Conservation (phyloP, 2,329 filamentous ascomycete genomes). For the Trichoderma cornu-damae region DNA sequence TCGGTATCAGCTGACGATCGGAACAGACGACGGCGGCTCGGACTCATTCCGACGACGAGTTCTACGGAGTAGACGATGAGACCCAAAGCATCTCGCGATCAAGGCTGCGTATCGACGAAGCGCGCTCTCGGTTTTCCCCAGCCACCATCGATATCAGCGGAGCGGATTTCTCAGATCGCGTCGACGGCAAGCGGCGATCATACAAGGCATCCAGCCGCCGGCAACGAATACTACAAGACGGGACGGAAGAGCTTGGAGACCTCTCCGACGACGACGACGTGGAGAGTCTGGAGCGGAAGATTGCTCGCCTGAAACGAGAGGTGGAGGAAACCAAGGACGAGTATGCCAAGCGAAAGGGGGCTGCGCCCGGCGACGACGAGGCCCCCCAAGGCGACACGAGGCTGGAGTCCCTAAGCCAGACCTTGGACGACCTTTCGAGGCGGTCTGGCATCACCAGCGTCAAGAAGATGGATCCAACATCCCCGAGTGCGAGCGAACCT, state of each 20-base stretch:
- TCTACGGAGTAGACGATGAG: conserved; percentile 59
- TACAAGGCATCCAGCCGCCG: conserved; percentile 71
- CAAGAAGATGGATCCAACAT: conserved; percentile 17
- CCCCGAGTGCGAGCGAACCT: conserved; percentile 24
- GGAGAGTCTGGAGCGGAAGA: conserved; percentile 70
- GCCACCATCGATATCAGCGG: conserved; percentile 69
- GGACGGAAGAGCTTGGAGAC: conserved; percentile 64
- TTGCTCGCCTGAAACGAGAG: conserved; percentile 78
- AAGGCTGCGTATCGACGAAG: conserved; percentile 69
- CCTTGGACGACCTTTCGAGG: conserved; percentile 60
- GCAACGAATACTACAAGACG: conserved; percentile 57
- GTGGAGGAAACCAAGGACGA: conserved; percentile 67
- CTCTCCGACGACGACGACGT: conserved; percentile 71
- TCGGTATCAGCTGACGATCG: conserved; percentile 24
- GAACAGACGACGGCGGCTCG: conserved; percentile 50
- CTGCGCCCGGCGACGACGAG: conserved; percentile 44
- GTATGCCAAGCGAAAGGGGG: conserved; percentile 49
- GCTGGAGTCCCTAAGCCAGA: conserved; percentile 63
- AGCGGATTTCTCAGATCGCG: conserved; percentile 85
- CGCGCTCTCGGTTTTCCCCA: conserved; percentile 73
- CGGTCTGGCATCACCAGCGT: conserved; percentile 24
- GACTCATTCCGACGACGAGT: conserved; percentile 58
- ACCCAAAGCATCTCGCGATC: conserved; percentile 67
- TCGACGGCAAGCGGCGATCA: conserved; percentile 74
- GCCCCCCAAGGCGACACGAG: conserved; percentile 33